Evolutionary conservation across 1,139 yeast species (phyloP).

Genomic region (Scheffersomyces stambukii): DNA sequence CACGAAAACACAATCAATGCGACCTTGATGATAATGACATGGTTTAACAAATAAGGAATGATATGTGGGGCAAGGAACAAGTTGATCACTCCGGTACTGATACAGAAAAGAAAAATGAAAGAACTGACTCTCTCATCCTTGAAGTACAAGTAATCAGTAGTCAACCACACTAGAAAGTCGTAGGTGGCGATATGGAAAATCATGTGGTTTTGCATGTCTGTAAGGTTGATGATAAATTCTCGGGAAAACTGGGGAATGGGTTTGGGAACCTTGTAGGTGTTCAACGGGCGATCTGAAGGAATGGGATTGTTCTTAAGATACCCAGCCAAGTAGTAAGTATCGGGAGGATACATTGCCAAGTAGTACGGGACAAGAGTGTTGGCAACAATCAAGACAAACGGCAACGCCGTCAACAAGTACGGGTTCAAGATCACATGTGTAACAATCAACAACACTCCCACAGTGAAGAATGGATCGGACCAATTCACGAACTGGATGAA

Average conservation of each 20-base stretch:
- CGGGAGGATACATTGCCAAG: constrained; percentile 39
- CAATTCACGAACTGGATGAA: constrained; percentile 55
- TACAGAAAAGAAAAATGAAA: constrained; percentile 36
- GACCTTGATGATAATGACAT: constrained; percentile 29
- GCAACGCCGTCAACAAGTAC: constrained; percentile 46
- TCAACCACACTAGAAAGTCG: constrained; percentile 49
- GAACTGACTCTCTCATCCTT: constrained; percentile 62
- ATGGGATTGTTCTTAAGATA: constrained; percentile 41
- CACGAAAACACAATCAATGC: constrained; percentile 43
- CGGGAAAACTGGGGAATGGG: constrained; percentile 79
- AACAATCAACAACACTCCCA: constrained; percentile 51
- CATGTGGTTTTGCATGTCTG: constrained; percentile 85
- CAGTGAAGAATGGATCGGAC: constrained; percentile 59
- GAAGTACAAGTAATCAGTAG: constrained; percentile 61
- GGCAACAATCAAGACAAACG: constrained; percentile 50
- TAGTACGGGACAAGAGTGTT: constrained; percentile 71
- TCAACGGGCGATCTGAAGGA: constrained; percentile 53
- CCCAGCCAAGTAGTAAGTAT: constrained; percentile 15
- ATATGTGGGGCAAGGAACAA: constrained; percentile 30
- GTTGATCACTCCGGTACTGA: constrained; percentile 25
- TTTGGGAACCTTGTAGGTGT: constrained; percentile 50
- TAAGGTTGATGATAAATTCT: constrained; percentile 72
- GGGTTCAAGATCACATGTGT: constrained; percentile 67
- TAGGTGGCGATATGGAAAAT: constrained; percentile 59
- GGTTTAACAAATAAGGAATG: constrained; percentile 20